Base-by-base conservation (phyloP, 352 stramenopile genomes). In the Globisporangium cederbergense region DNA sequence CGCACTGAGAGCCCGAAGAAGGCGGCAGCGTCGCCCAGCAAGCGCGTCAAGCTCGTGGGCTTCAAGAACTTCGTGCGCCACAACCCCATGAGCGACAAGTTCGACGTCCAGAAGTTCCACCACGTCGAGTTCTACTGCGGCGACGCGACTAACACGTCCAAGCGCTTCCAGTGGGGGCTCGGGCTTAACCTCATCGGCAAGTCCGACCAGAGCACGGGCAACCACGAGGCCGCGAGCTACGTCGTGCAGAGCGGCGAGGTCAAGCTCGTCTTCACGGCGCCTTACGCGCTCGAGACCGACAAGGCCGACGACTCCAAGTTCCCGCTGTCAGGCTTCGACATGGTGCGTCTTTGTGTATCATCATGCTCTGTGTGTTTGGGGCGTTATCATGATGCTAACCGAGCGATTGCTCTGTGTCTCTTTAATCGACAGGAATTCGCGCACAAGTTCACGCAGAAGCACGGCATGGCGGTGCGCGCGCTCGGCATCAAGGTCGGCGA, bases 181-280 rank as follows among this genome's bases (percentile, higher is more conserved):
- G 90, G 90, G 50, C 90, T 97, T 76, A 73, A 78, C 43, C 71
- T 87, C 42, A 79, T 93, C 20, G 87, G 68, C 69, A 94, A 96
- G 75, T 91, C 83, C 43, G 84, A 95, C 76, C 79, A 92, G 71
- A 94, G 81, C 66, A 96, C 90, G 59, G 88, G 87, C 60, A 96
- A 97, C 78, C 83, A 91, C 67, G 62, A 78, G 55, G 90, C 83
- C 66, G 88, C 88, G 32, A 95, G 80, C 75, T 96, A 97, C 73
- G 87, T 96, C 51, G 69, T 95, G 32, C 74, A 89, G 57, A 95
- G 83, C 56, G 75, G 80, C 62, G 79, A 96, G 7, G 70, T 97
- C 47, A 83, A 77, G 55, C 78, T 97, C 58, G 81, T 95, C 43
- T 95, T 97, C 77, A 96, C 89, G 58, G 91, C 91, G 20, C 91